Base-by-base conservation (phyloP, 2,329 filamentous ascomycete species). In the Penicillium sp. region DNA sequence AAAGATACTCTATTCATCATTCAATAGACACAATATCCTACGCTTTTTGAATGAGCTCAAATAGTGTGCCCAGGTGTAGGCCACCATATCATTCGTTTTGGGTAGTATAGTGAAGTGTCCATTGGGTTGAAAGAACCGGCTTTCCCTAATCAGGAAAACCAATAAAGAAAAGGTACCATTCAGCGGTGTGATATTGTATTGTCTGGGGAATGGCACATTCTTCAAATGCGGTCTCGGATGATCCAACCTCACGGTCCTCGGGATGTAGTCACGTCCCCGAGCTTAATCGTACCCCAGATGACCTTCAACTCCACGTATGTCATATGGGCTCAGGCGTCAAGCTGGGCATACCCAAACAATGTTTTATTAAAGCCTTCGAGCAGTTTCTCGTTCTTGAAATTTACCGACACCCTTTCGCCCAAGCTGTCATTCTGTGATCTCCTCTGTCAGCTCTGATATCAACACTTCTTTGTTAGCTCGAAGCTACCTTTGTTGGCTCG, bases 181-280 rank as follows among this genome's bases (percentile, higher is more conserved):
- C 18, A 27, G 24, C 24, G 8, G 24, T 27, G 24, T 27, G 5
- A 27, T 27, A 8, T 27, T 27, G 8, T 27, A 27, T 27, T 27
- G 8, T 27, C 31, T 34, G 11, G 34, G 34, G 34, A 36, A 36
- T n/a, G 34, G 4, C 11, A 34, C 32, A 34, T 5, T 21, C 13
- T 16, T 31, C n/a, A 29, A 18, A 8, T 45, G 18, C 4, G n/a
- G 18, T 18, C 42, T 51, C 7, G 14, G 43, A 31, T 42, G 49
- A 52, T 47, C 49, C 7, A 22, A 4, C 24, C 31, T 52, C 44
- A 43, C 44, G 6, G 24, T 48, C 36, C 22, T 54, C 22, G 38
- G 46, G 49, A 49, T 61, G 50, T 18, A n/a, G 52, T 64, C 62
- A 64, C 55, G 54, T n/a, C 13, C 60, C 52, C 52, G 43, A 52